Evolutionary conservation across 768 basidiomycete genomes (phyloP).

Genomic region (Tricholoma bakamatsutake): DNA sequence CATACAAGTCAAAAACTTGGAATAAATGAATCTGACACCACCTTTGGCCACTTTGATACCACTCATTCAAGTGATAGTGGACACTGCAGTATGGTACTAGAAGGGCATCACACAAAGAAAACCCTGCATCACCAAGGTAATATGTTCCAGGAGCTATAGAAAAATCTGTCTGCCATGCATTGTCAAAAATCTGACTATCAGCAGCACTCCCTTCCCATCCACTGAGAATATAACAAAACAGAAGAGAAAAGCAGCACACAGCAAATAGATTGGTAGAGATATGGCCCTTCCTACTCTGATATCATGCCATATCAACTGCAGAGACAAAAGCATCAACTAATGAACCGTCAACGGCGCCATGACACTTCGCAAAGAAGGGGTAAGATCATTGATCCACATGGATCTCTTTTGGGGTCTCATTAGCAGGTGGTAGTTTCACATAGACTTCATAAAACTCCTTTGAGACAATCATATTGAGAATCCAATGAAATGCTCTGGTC

Average conservation of each 20-base stretch:
- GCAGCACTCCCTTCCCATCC: constrained; percentile 37
- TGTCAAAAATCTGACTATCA: constrained; percentile 26
- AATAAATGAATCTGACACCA: background rate
- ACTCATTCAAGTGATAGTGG: constrained; percentile 26
- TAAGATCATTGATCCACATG: constrained; percentile 22
- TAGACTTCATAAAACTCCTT: constrained; percentile 6
- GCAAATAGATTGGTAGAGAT: constrained; percentile 35
- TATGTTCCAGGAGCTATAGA: constrained; percentile 25
- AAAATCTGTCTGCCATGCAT: constrained; percentile 23
- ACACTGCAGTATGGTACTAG: constrained; percentile 33
- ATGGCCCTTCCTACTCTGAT: constrained; percentile 24
- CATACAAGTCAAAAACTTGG: constrained; percentile 6
- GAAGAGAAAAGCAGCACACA: constrained; percentile 25
- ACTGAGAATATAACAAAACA: constrained; percentile 31
- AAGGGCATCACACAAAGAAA: constrained; percentile 25
- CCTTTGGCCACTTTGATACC: constrained; percentile 7
- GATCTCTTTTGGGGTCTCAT: constrained; percentile 18
- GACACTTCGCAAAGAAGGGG: constrained; percentile 26
- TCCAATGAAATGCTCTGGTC: constrained; percentile 15
- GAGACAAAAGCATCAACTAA: constrained; percentile 19
- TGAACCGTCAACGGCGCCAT: constrained; percentile 30
- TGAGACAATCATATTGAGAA: constrained; percentile 13
- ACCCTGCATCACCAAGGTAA: constrained; percentile 33
- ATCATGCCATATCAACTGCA: constrained; percentile 6
- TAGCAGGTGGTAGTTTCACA: constrained; percentile 4